Percentiles rank a stretch among this genome's conserved stretches.
phyloP scores from a whole-genome alignment of 352 stramenopile genomes.

The Globisporangium megalacanthum region DNA sequence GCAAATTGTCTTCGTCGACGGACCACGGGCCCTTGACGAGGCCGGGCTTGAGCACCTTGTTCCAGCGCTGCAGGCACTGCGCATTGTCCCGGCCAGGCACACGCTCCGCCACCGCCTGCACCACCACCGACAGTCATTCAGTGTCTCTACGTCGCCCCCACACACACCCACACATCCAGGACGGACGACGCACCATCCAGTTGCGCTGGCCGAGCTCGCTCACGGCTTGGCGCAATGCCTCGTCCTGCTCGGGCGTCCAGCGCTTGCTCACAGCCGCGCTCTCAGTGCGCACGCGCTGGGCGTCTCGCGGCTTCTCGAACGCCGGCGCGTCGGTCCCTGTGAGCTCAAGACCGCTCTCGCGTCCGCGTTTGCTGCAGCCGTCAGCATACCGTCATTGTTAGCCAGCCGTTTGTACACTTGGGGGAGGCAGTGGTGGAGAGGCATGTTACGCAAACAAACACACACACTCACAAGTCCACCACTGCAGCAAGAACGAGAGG shows the following conservation, averaged over 20 bases:
- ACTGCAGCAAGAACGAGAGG: too few species aligned
- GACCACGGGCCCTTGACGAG: constrained; percentile 92
- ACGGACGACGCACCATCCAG: constrained; percentile 80
- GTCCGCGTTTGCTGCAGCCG: constrained; percentile 28
- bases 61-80: constrained; percentile 83
- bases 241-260: constrained; percentile 84
- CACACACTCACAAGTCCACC: neutral
- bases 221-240: constrained; percentile 72
- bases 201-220: constrained; percentile 76
- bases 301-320: constrained; percentile 36
- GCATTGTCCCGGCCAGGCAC: constrained; percentile 65
- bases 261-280: constrained; percentile 43
- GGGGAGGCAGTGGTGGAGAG: too few species aligned
- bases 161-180: too few species aligned
- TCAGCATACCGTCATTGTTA: neutral
- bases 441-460: neutral
- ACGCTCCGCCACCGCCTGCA: constrained; percentile 53
- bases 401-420: neutral
- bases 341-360: constrained; percentile 10
- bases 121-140: neutral
- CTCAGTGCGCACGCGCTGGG: constrained; percentile 36
- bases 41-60: constrained; percentile 89
- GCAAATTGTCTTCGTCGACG: constrained; percentile 84
- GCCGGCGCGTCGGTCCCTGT: constrained; percentile 8
- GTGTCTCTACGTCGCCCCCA: neutral